Evolutionary conservation across 2,329 filamentous ascomycete genomes (phyloP), one percentile per base, ranked within the genome.

Genomic region (Davidsoniella virescens): DNA sequence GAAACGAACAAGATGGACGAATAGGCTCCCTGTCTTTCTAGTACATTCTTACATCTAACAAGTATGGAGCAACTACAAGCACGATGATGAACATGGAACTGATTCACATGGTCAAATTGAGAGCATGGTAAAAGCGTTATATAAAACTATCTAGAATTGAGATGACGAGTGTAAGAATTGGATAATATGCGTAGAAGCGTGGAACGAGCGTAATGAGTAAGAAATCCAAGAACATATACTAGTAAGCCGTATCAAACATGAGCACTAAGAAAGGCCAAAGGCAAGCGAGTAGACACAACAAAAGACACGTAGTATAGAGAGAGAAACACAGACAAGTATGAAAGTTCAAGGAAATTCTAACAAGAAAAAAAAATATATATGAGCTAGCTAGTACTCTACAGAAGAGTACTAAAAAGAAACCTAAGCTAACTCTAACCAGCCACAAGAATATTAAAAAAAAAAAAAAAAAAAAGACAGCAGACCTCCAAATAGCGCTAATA

Each of bases 321-420:
- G n/a, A 23, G 20, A 23, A 23, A 23, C 20, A 23, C 12, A 33
- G 29, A 12, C 9, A 33, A 33, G 12, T 9, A 33, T 12, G 9
- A 12, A 10, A 33, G 29, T 33, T 33, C 29, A 33, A 23, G 18
- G 23, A 18, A 38, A 23, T 39, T 47, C 44, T 6, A 47, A 47
- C 26, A 49, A 49, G 23, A 23, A 23, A 23, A 38, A 38, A 39
- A 39, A 49, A 49, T 18, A 36, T 29, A 36, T 37, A 8, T 33
- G 33, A 14, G 42, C 33, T 33, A 33, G 29, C 12, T 9, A 33
- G 29, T 33, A 33, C 29, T 33, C 29, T 33, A 12, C 12, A 33
- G 12, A 33, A 33, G 9, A 33, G 29, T 29, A 33, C 20, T n/a
- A 36, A 46, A 9, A 59, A 54, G 42, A 51, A 20, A 46, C 42